phyloP scores from a whole-genome alignment of 495 filamentous ascomycete species.

The Penicillium pancosmium region DNA sequence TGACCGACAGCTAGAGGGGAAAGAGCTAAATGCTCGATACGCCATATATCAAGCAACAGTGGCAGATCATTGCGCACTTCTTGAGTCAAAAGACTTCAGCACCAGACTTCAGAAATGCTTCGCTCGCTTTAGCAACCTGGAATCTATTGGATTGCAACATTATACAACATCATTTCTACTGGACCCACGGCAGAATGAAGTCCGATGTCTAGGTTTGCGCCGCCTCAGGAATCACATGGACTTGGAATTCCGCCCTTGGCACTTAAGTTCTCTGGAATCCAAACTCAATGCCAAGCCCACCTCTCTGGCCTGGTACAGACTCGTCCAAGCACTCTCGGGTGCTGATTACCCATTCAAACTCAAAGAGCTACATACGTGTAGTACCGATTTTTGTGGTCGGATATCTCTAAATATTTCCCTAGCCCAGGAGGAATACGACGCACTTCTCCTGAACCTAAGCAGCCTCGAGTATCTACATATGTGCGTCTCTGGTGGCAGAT shows the following conservation, averaged over 20 bases:
- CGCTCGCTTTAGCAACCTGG: not conserved
- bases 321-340: not conserved
- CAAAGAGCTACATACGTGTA: not conserved
- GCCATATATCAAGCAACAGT: constrained; percentile 15
- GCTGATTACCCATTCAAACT: not conserved
- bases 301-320: not conserved
- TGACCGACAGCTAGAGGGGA: constrained; percentile 16
- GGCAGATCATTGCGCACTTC: constrained; percentile 12
- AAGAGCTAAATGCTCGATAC: constrained; percentile 17
- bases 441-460: not conserved
- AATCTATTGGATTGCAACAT: not conserved
- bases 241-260: not conserved
- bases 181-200: not conserved
- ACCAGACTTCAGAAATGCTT: not conserved
- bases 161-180: not conserved
- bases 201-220: not conserved
- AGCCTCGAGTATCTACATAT: not conserved
- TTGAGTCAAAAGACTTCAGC: constrained; percentile 15
- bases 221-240: not conserved
- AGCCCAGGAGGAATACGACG: not conserved
- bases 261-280: not conserved
- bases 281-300: not conserved
- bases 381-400: not conserved
- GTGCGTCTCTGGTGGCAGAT: not conserved
- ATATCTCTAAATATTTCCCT: not conserved